Evolutionary conservation across 2,329 filamentous ascomycete species (phyloP).

Genomic region (Ophiostoma sp.): DNA sequence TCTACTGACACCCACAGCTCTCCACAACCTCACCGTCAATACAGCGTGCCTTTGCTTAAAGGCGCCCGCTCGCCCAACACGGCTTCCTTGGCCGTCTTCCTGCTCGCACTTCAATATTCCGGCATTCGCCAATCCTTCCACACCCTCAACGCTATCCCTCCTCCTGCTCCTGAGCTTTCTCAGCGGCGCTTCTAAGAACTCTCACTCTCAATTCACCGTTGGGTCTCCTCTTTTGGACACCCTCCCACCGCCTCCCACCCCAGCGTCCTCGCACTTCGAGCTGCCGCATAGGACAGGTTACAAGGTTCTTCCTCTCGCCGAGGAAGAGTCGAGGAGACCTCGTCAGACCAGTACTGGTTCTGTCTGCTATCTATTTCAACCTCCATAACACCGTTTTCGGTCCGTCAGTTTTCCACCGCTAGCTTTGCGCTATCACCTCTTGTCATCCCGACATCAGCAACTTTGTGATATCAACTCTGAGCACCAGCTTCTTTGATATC

Average conservation of each 20-base stretch:
- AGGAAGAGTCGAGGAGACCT: slow-evolving; percentile 99
- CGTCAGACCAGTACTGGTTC: slow-evolving; percentile 85
- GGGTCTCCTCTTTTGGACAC: slow-evolving; percentile 48
- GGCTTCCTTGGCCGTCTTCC: slow-evolving; percentile 57
- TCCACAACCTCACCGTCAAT: neutral
- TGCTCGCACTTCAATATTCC: slow-evolving; percentile 66
- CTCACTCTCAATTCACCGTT: slow-evolving; percentile 28
- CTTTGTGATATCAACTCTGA: neutral
- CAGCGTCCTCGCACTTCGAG: slow-evolving; percentile 63
- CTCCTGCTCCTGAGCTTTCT: slow-evolving; percentile 49
- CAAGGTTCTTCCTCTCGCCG: slow-evolving; percentile 97
- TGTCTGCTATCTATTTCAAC: slow-evolving; percentile 90
- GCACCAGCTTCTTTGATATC: neutral
- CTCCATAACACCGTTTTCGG: slow-evolving; percentile 66
- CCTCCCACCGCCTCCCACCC: slow-evolving; percentile 44
- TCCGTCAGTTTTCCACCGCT: slow-evolving; percentile 23
- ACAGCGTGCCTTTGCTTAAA: slow-evolving; percentile 61
- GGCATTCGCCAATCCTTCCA: slow-evolving; percentile 58
- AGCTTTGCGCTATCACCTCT: neutral
- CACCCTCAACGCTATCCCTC: slow-evolving; percentile 61
- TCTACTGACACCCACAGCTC: neutral
- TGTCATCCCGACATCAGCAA: neutral
- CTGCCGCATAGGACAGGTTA: slow-evolving; percentile 99
- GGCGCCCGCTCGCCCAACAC: slow-evolving; percentile 49
- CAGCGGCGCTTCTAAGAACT: slow-evolving; percentile 42